Base-by-base conservation (phyloP, 345 rosid species). In the Litchi chinensis region DNA sequence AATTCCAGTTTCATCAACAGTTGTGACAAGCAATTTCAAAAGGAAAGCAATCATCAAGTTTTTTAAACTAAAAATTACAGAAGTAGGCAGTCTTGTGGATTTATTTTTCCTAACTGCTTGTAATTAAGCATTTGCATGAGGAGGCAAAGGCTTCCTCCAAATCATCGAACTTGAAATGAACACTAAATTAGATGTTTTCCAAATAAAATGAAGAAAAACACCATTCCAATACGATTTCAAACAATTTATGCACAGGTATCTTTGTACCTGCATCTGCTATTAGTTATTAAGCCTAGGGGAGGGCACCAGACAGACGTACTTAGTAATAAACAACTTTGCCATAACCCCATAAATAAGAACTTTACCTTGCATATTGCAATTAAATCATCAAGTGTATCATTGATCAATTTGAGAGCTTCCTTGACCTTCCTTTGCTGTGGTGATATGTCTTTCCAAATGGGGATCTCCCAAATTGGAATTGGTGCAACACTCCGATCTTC, bases 401-500 rank as follows among this genome's bases (percentile, higher is more conserved):
- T 95, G 81, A 93, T 87, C 88, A 93, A 82, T 81, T 92, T 92
- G 80, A 95, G 89, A 43, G 98, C 95, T 71, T 85, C 79, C 18
- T 86, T 57, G 79, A 93, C 98, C 82, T 92, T 93, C 87, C 86
- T 95, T 70, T 90, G 98, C 72, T 86, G 80, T 0, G 99, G 99
- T 43, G 97, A 95, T 65, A 95, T 86, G 82, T 95, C 94, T 82
- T 95, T 95, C 97, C 97, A 93, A 64, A 95, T 89, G 0, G 99
- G 99, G 76, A 95, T 84, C 67, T 95, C 98, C 99, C 98, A 95
- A 22, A 86, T 64, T 46, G 99, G 98, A 79, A 95, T 88, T 67
- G 99, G 99, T 44, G 98, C 80, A 82, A 95, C 92, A 83, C 99
- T 95, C 77, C 99, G 87, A 71, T 95, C 98, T 83, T 95, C 99